Base-by-base conservation (phyloP, 2,329 filamentous ascomycete species). In the Arthroderma sp. region DNA sequence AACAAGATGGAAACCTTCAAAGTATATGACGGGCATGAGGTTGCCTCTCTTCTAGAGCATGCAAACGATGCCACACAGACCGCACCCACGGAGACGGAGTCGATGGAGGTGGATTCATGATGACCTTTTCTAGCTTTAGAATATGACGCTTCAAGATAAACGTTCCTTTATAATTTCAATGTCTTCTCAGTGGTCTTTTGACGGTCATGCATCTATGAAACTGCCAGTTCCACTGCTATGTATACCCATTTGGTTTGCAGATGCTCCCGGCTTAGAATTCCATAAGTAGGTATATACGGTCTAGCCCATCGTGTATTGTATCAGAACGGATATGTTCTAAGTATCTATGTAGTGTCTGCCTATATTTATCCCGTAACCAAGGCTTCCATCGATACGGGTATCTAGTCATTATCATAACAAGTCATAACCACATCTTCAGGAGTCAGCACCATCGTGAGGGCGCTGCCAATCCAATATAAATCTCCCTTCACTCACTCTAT, bases 21-120 rank as follows among this genome's bases (percentile, higher is more conserved):
- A 72, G 73, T 94, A 53, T 91, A 84, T 58, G 91, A 98, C 63
- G 88, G 87, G 9, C 80, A 86, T 61, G 85, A 91, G 52, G 80
- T 95, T 50, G 80, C 82, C 62, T 79, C 80, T 52, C 88, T 88
- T 78, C 75, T 96, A 63, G 87, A 94, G 66, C 78, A 80, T 56
- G 71, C 80, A 36, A 68, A 68, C 15, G 76, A 75, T 52, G 53
- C 38, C 36, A 46, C 48, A 75, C 78, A 44, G 64, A 50, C 48
- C 56, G 54, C 45, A 63, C 62, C 69, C 75, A 69, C 65, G 63
- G 53, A 56, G 65, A 60, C 56, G 40, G 64, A 75, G 56, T 65
- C 66, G 36, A 77, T 77, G 74, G 74, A 78, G 57, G 73, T 75
- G 36, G 74, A 77, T 59, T 66, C 66, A 56, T 70, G 46, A 51